Evolutionary conservation across 495 filamentous ascomycete species (phyloP).

Genomic region (Daldinia grandis): DNA sequence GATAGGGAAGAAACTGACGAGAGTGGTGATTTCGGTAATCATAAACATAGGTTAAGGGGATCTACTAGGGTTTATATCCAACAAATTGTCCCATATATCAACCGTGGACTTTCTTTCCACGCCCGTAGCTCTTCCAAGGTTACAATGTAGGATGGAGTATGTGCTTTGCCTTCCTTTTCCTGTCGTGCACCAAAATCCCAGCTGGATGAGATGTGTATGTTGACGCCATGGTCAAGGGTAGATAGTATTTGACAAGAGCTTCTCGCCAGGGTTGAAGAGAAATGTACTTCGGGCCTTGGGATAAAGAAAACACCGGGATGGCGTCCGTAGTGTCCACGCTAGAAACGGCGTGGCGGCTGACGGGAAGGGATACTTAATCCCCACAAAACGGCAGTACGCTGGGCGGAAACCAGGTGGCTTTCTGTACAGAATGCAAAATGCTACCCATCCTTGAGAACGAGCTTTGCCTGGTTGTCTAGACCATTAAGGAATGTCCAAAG

Average conservation of each 20-base stretch:
- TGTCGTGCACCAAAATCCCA: constrained; percentile 13
- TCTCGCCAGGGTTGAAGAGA: neutral
- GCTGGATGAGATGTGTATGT: constrained; percentile 13
- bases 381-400: constrained; percentile 9
- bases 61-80: constrained; percentile 29
- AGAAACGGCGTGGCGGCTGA: constrained; percentile 33
- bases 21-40: constrained; percentile 10
- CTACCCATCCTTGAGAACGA: constrained; percentile 16
- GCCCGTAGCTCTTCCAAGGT: constrained; percentile 3
- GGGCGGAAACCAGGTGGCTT: constrained; percentile 18
- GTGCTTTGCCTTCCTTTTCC: constrained; percentile 3
- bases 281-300: constrained; percentile 2
- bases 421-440: constrained; percentile 30
- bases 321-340: constrained; percentile 20
- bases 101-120: neutral
- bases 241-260: constrained; percentile 1
- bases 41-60: constrained; percentile 9
- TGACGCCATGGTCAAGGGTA: constrained; percentile 29
- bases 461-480: constrained; percentile 12
- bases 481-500: constrained; percentile 12
- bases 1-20: constrained; percentile 7
- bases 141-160: constrained; percentile 10
- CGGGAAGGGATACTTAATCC: constrained; percentile 17
- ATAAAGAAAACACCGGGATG: constrained; percentile 14
- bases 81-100: neutral